Base-by-base conservation (phyloP, 306 rosid species). In the Quercus aquifolioides region DNA sequence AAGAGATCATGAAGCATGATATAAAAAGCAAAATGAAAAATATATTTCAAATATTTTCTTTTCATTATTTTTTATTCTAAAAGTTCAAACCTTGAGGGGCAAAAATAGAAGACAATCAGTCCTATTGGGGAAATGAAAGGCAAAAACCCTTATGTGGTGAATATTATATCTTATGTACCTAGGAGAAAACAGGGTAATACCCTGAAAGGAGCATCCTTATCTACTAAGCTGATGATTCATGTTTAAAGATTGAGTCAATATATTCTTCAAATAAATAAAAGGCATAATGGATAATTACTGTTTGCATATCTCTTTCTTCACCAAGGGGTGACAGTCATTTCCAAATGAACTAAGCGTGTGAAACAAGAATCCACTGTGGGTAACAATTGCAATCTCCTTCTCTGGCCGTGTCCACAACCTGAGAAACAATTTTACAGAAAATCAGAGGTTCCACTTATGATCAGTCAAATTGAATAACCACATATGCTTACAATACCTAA, bases 301-400 rank as follows among this genome's bases (percentile, higher is more conserved):
- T 79, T 83, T 87, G 89, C 88, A 87, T 76, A 93, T 88, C 91
- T 93, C 98, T 76, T 76, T 93, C 83, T 90, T 91, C 81, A 87
- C 83, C 82, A 54, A 25, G 11, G 91, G 92, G 76, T 91, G 91
- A 81, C 94, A 93, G 77, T 93, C 98, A 81, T 89, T 90, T 78
- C 90, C 94, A 35, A 91, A 82, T 3, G 83, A 80, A 31, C 70
- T 65, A 25, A 93, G 87, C 5, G 93, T 88, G 76, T 90, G 93
- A 81, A 73, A 90, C 86, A 93, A 86, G 88, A 93, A 91, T 56
- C 97, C 98, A 73, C 97, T 86, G 23, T 93, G 98, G 21, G 98
- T 93, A 73, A 93, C 98, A 82, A 93, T 78, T 58, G 98, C 97
- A 82, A 93, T 91, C 84, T 93, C 98, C 87, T 87, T 88, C 92